phyloP scores from a whole-genome alignment of 768 basidiomycete genomes.

The Neoboletus magnificus region DNA sequence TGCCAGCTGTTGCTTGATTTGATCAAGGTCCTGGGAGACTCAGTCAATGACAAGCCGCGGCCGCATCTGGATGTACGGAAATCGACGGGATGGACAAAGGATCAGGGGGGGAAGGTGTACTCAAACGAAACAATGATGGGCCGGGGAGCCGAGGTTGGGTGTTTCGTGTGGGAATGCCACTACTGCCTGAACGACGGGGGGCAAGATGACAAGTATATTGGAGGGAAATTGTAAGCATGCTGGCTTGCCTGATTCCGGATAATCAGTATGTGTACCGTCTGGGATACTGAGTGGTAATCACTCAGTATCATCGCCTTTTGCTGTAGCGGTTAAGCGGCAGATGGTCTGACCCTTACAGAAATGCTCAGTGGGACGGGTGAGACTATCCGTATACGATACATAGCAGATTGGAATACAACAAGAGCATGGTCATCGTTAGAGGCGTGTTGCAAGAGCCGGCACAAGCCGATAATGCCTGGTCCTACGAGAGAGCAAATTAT shows the following conservation, averaged over 20 bases:
- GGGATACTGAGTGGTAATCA: no score
- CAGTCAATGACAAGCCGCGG: conserved; percentile 17
- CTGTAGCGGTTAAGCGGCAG: no score
- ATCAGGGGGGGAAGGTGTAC: conserved; percentile 45
- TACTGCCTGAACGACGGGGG: conserved; percentile 54
- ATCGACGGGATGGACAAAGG: conserved; percentile 65
- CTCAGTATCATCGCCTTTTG: no score
- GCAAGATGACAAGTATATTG: conserved; percentile 44
- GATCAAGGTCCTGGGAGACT: conserved; percentile 65
- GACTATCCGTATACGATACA: no score
- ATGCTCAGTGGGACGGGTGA: no score
- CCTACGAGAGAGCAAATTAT: no score
- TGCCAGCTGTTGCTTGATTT: conserved; percentile 94
- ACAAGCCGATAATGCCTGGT: not conserved
- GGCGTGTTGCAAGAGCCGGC: not conserved
- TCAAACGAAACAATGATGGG: conserved; percentile 46
- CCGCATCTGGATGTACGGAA: conserved; percentile 29
- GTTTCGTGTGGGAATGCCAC: conserved; percentile 81
- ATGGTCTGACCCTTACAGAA: no score
- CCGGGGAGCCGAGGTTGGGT: conserved; percentile 51
- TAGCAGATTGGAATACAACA: no score
- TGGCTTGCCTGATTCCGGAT: no score
- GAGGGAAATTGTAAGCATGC: no score
- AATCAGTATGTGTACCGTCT: no score
- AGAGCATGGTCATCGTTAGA: not conserved